These are phyloP conservation scores for Biscogniauxia mediterranea DNA, from an alignment of 2,329 filamentous ascomycete genomes.

Conservation along the genomic window DNA sequence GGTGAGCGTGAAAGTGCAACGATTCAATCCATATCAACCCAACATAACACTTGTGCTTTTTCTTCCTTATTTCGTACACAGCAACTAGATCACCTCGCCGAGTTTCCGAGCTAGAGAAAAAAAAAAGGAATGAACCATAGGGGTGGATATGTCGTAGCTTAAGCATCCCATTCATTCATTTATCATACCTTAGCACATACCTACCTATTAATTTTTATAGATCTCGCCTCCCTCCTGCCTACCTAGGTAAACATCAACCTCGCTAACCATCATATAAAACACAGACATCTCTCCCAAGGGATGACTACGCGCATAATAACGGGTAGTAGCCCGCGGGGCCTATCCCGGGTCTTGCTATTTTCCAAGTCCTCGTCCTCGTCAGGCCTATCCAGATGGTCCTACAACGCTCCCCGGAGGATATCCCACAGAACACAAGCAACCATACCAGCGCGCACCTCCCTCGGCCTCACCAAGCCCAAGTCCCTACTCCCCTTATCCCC, in stretches of 20 bases:
- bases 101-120: too few relatives aligned
- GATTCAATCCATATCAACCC: too few relatives aligned
- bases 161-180: too few relatives aligned
- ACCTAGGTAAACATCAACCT: neutral
- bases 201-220: neutral
- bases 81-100: too few relatives aligned
- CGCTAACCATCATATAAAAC: neutral
- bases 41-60: too few relatives aligned
- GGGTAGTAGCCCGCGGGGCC: too few relatives aligned
- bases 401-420: neutral
- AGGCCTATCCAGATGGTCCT: neutral
- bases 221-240: neutral
- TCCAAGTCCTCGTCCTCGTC: neutral
- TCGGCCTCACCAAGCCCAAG: conserved; percentile 19
- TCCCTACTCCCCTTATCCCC: conserved; percentile 13
- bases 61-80: too few relatives aligned
- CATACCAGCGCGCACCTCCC: neutral
- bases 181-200: neutral
- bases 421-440: neutral
- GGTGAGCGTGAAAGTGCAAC: too few relatives aligned
- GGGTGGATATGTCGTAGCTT: too few relatives aligned
- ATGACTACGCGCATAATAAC: neutral
- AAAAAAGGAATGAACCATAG: too few relatives aligned
- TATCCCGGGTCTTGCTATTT: neutral
- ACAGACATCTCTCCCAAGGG: neutral